phyloP scores from a whole-genome alignment of 2,329 filamentous ascomycete genomes.

The Oidium heveae region DNA sequence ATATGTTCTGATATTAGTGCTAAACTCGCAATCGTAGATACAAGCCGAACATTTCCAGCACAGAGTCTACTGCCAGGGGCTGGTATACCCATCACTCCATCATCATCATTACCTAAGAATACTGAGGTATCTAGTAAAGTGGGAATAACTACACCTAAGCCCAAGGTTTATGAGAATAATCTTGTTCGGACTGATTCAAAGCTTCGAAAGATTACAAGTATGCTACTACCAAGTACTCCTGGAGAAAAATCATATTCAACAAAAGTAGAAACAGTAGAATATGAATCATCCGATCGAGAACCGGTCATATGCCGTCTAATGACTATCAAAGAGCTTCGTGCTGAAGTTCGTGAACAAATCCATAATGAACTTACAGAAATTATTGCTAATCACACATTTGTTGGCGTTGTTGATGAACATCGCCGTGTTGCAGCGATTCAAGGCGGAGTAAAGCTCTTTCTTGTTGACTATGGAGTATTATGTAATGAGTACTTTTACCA shows the following conservation, averaged over 20 bases:
- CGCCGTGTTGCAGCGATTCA: conserved; percentile 82
- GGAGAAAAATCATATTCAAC: too few species aligned
- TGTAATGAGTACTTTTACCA: conserved; percentile 90
- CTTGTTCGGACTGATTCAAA: conserved; percentile 76
- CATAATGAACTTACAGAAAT: conserved; percentile 72
- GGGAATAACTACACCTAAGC: conserved; percentile 20
- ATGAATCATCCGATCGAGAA: conserved; percentile 46
- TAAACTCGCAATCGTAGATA: conserved; percentile 67
- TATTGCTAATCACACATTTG: conserved; percentile 71
- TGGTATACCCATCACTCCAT: conserved; percentile 14
- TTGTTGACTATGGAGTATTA: conserved; percentile 76
- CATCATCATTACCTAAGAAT: conserved; percentile 3
- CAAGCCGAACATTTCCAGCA: conserved; percentile 80
- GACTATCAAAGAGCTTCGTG: conserved; percentile 67
- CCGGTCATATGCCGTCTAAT: conserved; percentile 45
- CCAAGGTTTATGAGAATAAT: conserved; percentile 55
- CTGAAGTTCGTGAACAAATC: conserved; percentile 54
- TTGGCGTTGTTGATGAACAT: conserved; percentile 71
- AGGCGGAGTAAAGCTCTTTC: conserved; percentile 70
- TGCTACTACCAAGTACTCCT: conserved; percentile 40
- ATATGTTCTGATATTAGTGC: conserved; percentile 60
- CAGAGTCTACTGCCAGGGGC: conserved; percentile 66
- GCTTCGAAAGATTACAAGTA: conserved; percentile 83
- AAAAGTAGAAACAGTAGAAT: conserved; percentile 21
- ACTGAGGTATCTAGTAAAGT: neutral